Conservation (phyloP, 805 yeast species). For the Nakazawaea populi region DNA sequence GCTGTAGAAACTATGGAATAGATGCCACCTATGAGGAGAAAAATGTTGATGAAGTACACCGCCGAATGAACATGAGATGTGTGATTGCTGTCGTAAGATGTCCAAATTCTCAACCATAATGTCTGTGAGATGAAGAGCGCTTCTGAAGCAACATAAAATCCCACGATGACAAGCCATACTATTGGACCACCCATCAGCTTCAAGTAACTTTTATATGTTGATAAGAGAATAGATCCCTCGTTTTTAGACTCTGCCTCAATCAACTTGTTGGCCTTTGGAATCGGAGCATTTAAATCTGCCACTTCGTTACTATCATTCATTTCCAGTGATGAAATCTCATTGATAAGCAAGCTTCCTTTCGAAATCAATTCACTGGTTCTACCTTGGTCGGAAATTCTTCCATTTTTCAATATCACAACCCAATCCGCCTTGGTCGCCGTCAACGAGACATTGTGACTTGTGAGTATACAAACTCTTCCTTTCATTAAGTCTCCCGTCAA, state of each 20-base stretch:
- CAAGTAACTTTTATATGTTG: constrained; percentile 69
- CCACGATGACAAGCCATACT: constrained; percentile 43
- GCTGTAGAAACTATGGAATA: constrained; percentile 46
- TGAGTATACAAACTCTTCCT: constrained; percentile 81
- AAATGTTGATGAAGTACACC: constrained; percentile 52
- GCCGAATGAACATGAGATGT: constrained; percentile 30
- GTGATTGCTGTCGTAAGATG: constrained; percentile 32
- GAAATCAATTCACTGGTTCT: constrained; percentile 58
- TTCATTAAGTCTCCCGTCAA: constrained; percentile 82
- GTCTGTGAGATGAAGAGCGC: constrained; percentile 61
- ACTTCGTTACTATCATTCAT: constrained; percentile 43
- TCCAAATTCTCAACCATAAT: constrained; percentile 90
- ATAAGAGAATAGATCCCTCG: constrained; percentile 74
- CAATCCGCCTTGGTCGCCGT: constrained; percentile 76
- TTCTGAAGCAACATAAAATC: constrained; percentile 54
- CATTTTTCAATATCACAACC: constrained; percentile 79
- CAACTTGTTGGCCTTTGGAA: constrained; percentile 41
- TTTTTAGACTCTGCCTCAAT: constrained; percentile 79
- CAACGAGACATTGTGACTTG: constrained; percentile 89
- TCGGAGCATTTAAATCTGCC: constrained; percentile 42
- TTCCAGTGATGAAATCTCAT: not conserved
- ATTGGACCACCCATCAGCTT: constrained; percentile 60
- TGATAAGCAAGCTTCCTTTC: constrained; percentile 35
- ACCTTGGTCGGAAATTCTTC: constrained; percentile 74
- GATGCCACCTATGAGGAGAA: constrained; percentile 54